Percentiles rank a stretch among this genome's conserved stretches.
These are phyloP conservation scores for Emmonsia crescens DNA, from an alignment of 2,329 filamentous ascomycete genomes.

Conservation along the genomic window DNA sequence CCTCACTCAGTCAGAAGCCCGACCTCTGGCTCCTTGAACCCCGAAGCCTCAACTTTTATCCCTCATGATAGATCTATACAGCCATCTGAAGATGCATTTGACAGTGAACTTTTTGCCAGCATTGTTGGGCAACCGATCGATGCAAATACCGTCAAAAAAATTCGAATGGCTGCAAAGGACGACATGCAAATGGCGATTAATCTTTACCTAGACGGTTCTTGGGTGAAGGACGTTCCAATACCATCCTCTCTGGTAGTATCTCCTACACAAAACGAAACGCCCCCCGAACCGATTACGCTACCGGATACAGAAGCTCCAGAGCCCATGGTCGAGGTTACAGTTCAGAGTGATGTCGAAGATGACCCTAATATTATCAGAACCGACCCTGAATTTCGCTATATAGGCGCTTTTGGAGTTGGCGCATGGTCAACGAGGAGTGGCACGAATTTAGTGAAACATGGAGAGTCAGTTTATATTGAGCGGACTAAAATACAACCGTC, in stretches of 20 bases:
- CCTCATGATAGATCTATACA: not conserved
- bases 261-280: not conserved
- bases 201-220: conserved; percentile 54
- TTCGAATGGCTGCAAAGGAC: conserved; percentile 41
- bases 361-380: not conserved
- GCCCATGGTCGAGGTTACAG: not conserved
- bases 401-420: conserved; percentile 83
- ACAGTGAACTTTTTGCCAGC: conserved; percentile 44
- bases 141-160: conserved; percentile 32
- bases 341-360: conserved; percentile 3
- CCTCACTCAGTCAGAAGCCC: not conserved
- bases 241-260: not conserved
- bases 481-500: conserved; percentile 63
- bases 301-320: not conserved
- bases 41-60: not conserved
- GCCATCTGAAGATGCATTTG: conserved; percentile 34
- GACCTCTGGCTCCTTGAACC: not conserved
- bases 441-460: conserved; percentile 60
- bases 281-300: not conserved
- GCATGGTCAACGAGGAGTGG: conserved; percentile 90
- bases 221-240: conserved; percentile 32
- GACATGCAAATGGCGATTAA: conserved; percentile 53
- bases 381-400: conserved; percentile 55
- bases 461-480: conserved; percentile 76
- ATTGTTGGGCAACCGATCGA: conserved; percentile 46